Evolutionary conservation across 2,329 filamentous ascomycete genomes (phyloP).

Genomic region (Metarhizium rileyi): DNA sequence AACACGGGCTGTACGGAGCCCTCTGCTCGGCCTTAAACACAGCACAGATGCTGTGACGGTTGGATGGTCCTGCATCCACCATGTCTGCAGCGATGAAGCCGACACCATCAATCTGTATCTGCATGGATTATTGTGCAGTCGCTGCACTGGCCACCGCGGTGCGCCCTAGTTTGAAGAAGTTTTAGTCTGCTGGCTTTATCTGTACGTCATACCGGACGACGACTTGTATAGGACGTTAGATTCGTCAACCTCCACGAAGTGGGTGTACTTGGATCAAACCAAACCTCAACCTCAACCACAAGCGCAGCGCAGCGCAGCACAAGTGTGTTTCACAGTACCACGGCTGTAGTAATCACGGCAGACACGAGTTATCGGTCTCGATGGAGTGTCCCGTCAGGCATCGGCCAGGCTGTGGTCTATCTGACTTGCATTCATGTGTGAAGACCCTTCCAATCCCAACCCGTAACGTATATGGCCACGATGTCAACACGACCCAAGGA

Average conservation of each 20-base stretch:
- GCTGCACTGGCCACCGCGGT: not conserved
- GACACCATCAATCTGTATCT: not conserved
- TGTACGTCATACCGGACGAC: not conserved
- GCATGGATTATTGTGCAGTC: not conserved
- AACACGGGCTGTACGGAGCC: too few species aligned
- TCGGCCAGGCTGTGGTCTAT: not conserved
- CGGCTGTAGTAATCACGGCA: conserved; percentile 1
- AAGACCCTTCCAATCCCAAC: not conserved
- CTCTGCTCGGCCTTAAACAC: not conserved
- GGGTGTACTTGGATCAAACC: not conserved
- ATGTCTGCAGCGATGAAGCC: not conserved
- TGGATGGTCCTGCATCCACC: not conserved
- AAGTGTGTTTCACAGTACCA: not conserved
- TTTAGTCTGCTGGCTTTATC: not conserved
- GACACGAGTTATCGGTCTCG: conserved; percentile 1
- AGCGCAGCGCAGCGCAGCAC: not conserved
- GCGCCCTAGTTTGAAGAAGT: not conserved
- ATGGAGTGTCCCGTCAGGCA: not conserved
- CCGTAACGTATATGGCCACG: too few species aligned
- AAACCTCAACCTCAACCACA: not conserved
- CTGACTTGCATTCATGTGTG: not conserved
- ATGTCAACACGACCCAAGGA: too few species aligned
- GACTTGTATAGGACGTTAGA: not conserved
- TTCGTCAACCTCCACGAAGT: not conserved
- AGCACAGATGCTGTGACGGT: not conserved